A percentile compares a stretch with the other conserved stretches of the same genome.
phyloP scores from a whole-genome alignment of 305 asterid genomes.

The Rubia balearica region DNA sequence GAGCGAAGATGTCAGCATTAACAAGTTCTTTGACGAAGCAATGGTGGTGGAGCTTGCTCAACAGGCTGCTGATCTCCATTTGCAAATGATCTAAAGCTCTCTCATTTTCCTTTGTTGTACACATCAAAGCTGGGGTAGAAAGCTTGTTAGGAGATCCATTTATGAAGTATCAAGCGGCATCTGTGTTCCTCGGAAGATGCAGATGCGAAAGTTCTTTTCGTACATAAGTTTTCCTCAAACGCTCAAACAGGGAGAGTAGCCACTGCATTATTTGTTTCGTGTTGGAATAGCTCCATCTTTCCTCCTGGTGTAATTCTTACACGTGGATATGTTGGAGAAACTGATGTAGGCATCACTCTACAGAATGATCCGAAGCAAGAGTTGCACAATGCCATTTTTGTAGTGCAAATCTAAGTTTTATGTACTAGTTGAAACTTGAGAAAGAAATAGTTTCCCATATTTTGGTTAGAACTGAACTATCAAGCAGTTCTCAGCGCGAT shows the following conservation, averaged over 20 bases:
- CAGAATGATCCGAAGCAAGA: no score
- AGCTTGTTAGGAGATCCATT: no score
- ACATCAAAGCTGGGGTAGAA: neutral
- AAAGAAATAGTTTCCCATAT: no score
- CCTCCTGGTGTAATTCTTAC: neutral
- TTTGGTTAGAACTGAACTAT: no score
- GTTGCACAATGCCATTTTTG: no score
- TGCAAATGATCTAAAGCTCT: conserved; percentile 45
- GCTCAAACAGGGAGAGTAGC: neutral
- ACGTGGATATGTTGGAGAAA: neutral
- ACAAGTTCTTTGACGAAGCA: conserved; percentile 91
- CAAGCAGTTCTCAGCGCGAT: no score
- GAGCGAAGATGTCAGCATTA: conserved; percentile 93
- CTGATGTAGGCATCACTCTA: neutral
- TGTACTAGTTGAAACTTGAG: no score
- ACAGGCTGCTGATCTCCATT: conserved; percentile 89
- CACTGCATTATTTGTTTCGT: neutral
- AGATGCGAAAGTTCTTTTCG: no score
- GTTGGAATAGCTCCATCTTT: neutral
- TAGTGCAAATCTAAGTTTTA: no score
- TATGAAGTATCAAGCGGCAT: no score
- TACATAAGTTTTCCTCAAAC: neutral
- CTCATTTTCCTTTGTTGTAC: neutral
- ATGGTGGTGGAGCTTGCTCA: conserved; percentile 95
- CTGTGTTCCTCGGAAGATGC: no score